Evolutionary conservation across 2,329 filamentous ascomycete genomes (phyloP).

Genomic region (Epichloe uncinata): DNA sequence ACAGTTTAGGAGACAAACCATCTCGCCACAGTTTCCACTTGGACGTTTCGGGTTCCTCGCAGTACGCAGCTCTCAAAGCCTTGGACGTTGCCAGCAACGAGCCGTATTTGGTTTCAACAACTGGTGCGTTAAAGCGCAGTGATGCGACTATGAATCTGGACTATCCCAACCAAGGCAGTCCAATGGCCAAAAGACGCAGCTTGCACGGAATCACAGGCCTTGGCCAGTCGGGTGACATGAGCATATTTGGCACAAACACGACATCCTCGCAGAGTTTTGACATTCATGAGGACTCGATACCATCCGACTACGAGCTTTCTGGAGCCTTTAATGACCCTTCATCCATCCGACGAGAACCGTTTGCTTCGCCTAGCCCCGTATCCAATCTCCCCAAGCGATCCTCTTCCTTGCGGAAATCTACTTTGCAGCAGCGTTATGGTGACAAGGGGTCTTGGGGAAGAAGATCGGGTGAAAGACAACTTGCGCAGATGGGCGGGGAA

Average conservation of each 20-base stretch:
- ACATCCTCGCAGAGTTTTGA: slow-evolving; percentile 34
- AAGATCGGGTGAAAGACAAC: slow-evolving; percentile 42
- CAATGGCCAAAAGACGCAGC: slow-evolving; percentile 82
- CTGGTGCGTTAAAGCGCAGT: slow-evolving; percentile 82
- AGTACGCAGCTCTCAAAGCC: slow-evolving; percentile 37
- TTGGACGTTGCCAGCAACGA: slow-evolving; percentile 28
- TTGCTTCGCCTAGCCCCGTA: slow-evolving; percentile 33
- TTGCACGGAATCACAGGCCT: slow-evolving; percentile 60
- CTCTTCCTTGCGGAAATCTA: slow-evolving; percentile 72
- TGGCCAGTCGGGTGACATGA: slow-evolving; percentile 45
- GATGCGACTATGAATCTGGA: slow-evolving; percentile 85
- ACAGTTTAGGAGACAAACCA: slow-evolving; percentile 27
- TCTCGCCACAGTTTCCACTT: slow-evolving; percentile 43
- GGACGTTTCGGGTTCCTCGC: slow-evolving; percentile 40
- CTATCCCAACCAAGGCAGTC: slow-evolving; percentile 63
- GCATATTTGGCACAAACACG: slow-evolving; percentile 56
- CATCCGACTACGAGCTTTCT: slow-evolving; percentile 41
- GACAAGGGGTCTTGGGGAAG: slow-evolving; percentile 53
- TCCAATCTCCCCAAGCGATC: slow-evolving; percentile 51
- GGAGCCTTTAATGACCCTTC: slow-evolving; percentile 13
- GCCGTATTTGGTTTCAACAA: slow-evolving; percentile 22
- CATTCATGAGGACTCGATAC: slow-evolving; percentile 32
- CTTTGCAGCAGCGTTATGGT: slow-evolving; percentile 69
- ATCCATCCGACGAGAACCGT: slow-evolving; percentile 22
- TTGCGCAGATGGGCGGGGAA: slow-evolving; percentile 39